Evolutionary conservation across 2,329 filamentous ascomycete species (phyloP).

Genomic region (Colletotrichum sp.): DNA sequence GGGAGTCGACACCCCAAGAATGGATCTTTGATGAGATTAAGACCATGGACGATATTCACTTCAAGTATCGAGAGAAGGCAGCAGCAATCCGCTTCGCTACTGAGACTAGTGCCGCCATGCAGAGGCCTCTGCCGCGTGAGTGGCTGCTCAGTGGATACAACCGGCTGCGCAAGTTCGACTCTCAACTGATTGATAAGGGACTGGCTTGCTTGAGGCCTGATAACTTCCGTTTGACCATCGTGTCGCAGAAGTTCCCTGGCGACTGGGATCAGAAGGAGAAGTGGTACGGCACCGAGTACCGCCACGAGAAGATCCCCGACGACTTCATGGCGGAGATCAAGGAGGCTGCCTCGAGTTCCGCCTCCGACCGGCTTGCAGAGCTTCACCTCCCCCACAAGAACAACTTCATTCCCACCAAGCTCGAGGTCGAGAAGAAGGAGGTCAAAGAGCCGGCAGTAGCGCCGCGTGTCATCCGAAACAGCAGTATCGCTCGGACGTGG

Average conservation of each 20-base stretch:
- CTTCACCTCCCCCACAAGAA: conserved; percentile 91
- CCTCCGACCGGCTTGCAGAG: conserved; percentile 66
- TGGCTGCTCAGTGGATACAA: conserved; percentile 86
- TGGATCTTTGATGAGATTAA: conserved; percentile 97
- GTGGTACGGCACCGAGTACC: conserved; percentile 98
- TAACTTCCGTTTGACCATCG: conserved; percentile 84
- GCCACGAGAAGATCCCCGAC: conserved; percentile 76
- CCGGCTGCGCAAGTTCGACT: conserved; percentile 80
- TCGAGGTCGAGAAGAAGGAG: conserved; percentile 95
- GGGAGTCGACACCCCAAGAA: conserved; percentile 78
- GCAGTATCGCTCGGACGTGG: conserved; percentile 82
- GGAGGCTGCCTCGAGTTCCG: conserved; percentile 62
- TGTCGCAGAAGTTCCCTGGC: conserved; percentile 83
- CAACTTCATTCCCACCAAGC: conserved; percentile 92
- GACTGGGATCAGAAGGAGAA: conserved; percentile 88
- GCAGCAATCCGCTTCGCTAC: too few relatives aligned
- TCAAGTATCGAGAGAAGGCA: too few relatives aligned
- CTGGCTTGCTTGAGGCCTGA: conserved; percentile 80
- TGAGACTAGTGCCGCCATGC: too few relatives aligned
- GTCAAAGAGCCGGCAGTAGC: conserved; percentile 74
- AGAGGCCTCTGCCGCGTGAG: conserved; percentile 84
- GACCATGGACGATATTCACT: conserved; percentile 88
- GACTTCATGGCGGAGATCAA: conserved; percentile 78
- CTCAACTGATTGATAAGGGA: conserved; percentile 73
- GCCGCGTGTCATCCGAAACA: conserved; percentile 85